phyloP scores from a whole-genome alignment of 345 rosid genomes.

The Acer saccharum region DNA sequence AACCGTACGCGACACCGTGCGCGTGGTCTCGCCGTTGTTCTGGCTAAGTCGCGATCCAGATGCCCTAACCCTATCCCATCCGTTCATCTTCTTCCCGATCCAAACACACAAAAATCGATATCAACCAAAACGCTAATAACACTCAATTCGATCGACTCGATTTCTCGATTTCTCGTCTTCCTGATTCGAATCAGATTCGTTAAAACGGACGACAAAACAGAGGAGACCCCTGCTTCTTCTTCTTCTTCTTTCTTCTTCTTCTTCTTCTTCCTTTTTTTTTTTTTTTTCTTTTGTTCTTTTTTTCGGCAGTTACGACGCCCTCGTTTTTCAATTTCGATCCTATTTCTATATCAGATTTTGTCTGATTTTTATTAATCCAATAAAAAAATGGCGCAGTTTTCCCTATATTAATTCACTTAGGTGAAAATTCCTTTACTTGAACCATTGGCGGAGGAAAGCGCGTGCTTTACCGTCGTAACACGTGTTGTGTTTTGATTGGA shows the following conservation, averaged over 20 bases:
- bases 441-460: background rate
- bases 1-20: slow-evolving; percentile 60
- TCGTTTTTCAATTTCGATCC: background rate
- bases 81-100: slow-evolving; percentile 56
- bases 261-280: background rate
- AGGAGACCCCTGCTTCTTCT: background rate
- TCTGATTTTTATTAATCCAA: background rate
- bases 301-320: background rate
- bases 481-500: background rate
- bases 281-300: background rate
- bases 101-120: slow-evolving; percentile 13
- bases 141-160: slow-evolving; percentile 11
- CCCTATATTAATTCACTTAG: background rate
- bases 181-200: slow-evolving; percentile 6
- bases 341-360: background rate
- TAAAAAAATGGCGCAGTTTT: slow-evolving; percentile 15
- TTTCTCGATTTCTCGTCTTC: slow-evolving; percentile 1
- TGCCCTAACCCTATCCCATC: slow-evolving; percentile 63
- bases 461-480: background rate
- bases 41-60: slow-evolving; percentile 49
- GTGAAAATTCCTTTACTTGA: background rate
- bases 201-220: slow-evolving; percentile 29
- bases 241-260: slow-evolving; percentile 7
- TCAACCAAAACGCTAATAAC: background rate
- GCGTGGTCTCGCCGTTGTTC: slow-evolving; percentile 37